Percentiles rank a stretch among this genome's conserved stretches.
Conservation (phyloP, 2,329 filamentous ascomycete species). For the Fusarium musae region DNA sequence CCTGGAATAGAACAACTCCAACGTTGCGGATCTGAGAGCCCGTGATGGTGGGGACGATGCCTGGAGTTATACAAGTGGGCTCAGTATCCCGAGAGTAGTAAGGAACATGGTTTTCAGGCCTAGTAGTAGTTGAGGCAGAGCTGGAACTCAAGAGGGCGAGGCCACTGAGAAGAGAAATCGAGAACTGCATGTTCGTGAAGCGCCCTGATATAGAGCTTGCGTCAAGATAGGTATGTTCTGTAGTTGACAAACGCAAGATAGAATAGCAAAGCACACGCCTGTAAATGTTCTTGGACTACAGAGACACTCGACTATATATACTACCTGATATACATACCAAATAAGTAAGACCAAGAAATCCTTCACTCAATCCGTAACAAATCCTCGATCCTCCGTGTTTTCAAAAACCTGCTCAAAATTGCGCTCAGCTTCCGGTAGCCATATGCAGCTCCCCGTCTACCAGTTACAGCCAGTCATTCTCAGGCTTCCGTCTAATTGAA, state of each 20-base stretch:
- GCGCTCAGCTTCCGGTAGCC: slow-evolving; percentile 2
- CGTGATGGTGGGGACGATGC: slow-evolving; percentile 34
- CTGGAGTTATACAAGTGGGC: slow-evolving; percentile 36
- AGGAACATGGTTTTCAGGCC: background rate
- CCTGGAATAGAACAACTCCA: slow-evolving; percentile 57
- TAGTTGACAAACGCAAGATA: background rate
- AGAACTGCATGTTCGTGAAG: slow-evolving; percentile 35
- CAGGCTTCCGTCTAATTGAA: background rate
- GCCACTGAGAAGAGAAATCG: slow-evolving; percentile 17
- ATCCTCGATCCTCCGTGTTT: slow-evolving; percentile 1
- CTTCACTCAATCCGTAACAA: slow-evolving; percentile 6
- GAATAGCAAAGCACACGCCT: background rate
- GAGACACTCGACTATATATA: background rate
- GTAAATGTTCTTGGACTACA: background rate
- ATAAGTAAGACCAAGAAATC: background rate
- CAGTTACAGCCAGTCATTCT: background rate
- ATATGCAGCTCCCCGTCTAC: background rate
- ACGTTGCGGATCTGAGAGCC: slow-evolving; percentile 46
- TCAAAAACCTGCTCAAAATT: slow-evolving; percentile 33
- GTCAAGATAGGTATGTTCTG: background rate
- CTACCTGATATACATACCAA: background rate
- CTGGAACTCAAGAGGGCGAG: slow-evolving; percentile 12
- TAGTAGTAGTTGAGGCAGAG: slow-evolving; percentile 10
- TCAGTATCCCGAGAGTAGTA: slow-evolving; percentile 1
- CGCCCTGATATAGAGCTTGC: background rate